Base-by-base conservation (phyloP, 805 yeast genomes). In the Spathaspora girioi region DNA sequence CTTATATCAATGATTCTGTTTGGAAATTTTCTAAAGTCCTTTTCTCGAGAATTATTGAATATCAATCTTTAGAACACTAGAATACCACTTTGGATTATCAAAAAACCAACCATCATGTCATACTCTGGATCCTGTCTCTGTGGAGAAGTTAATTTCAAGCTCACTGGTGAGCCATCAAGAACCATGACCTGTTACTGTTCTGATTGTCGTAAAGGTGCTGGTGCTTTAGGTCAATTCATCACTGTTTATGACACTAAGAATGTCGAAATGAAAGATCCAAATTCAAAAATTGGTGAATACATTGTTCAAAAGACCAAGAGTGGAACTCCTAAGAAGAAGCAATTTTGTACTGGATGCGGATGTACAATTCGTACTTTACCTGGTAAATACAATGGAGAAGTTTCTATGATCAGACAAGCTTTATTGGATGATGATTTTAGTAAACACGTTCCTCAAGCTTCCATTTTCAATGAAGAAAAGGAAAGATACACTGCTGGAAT, bases 191-290 rank as follows among this genome's bases (percentile, higher is more conserved):
- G 56, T 29, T 54, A 51, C 45, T 54, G 56, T 35, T 10, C 40
- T 2, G 56, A 54, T 27, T 54, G 56, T 31, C 50, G 56, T 20
- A 54, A 54, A 50, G 56, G 56, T 9, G 48, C 56, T 14, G 56
- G 56, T 19, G 49, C 50, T 27, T 45, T 54, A 20, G 56, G 56
- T 4, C 56, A 54, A 49, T 46, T 51, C 26, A 45, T 52, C 15
- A 48, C 47, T 8, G 35, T 35, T 23, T 54, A 49, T 45, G 32
- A 48, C 8, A 18, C 56, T 10, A 29, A 17, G 8, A 31, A 54
- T 9, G 55, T 54, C 14, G 47, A 43, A 19, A 47, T 54, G 10
- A 5, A 20, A 1, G 48, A 49, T 19, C 15, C 44, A 9, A 17
- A 44, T 17, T 31, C 44, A 6, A 32, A 43, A 18, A 19, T 52